phyloP scores from a whole-genome alignment of 345 rosid species.

The Euphorbia pulcherrima region DNA sequence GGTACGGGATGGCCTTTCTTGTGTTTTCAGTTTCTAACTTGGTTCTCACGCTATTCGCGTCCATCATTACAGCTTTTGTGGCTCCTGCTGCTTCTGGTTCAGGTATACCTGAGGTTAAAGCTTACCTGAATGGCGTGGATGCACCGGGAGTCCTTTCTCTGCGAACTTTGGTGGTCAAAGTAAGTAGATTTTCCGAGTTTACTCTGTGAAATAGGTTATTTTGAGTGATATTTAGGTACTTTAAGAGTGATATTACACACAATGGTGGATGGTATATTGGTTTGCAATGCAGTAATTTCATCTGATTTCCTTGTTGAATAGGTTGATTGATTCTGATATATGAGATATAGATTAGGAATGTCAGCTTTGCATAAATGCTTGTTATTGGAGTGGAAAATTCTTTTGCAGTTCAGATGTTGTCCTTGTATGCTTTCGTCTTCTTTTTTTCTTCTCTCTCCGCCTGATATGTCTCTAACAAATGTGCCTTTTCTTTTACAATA shows the following conservation, averaged over 20 bases:
- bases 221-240: not conserved
- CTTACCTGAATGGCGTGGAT: conserved; percentile 92
- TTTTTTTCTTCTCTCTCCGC: no score
- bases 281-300: not conserved
- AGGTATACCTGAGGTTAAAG: conserved; percentile 95
- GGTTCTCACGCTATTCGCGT: conserved; percentile 61
- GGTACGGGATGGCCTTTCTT: conserved; percentile 65
- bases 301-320: not conserved
- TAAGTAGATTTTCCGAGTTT: conserved; percentile 10
- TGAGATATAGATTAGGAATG: not conserved
- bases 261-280: not conserved
- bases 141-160: conserved; percentile 72
- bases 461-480: not conserved
- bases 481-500: no score
- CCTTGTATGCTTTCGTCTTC: not conserved
- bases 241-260: not conserved
- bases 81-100: conserved; percentile 94
- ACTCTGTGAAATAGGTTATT: no score
- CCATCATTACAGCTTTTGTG: conserved; percentile 56
- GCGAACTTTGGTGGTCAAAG: conserved; percentile 72
- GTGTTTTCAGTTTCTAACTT: conserved; percentile 65
- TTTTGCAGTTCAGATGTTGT: not conserved
- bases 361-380: not conserved
- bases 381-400: not conserved
- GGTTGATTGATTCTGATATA: not conserved